phyloP scores from a whole-genome alignment of 2,329 filamentous ascomycete species.

The Rhinocladiella similis region DNA sequence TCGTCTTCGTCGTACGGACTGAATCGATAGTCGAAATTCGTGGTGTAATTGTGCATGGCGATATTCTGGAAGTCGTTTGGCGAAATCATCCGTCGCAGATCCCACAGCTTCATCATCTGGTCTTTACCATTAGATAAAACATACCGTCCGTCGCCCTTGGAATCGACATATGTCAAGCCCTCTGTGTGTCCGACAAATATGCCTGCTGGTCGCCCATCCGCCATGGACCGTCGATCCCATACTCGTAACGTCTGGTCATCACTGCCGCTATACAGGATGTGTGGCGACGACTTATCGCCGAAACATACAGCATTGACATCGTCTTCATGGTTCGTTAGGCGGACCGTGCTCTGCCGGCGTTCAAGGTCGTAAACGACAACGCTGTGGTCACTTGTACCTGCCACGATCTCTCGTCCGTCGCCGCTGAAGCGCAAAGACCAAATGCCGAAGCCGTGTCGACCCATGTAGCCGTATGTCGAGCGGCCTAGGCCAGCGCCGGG shows the following conservation, averaged over 20 bases:
- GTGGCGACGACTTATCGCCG: constrained; percentile 81
- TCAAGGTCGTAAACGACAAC: constrained; percentile 95
- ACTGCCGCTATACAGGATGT: constrained; percentile 93
- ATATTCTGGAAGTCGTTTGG: constrained; percentile 57
- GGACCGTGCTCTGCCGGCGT: constrained; percentile 70
- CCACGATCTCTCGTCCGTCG: constrained; percentile 86
- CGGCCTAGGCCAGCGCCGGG: constrained; percentile 16
- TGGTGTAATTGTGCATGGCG: constrained; percentile 54
- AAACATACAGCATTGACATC: constrained; percentile 98
- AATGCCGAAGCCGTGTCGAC: constrained; percentile 54
- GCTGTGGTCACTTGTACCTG: constrained; percentile 75
- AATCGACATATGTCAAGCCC: constrained; percentile 67
- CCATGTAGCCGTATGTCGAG: constrained; percentile 24
- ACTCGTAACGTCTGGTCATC: constrained; percentile 94
- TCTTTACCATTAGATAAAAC: constrained; percentile 94
- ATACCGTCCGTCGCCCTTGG: constrained; percentile 85
- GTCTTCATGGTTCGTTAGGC: constrained; percentile 74
- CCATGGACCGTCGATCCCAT: constrained; percentile 81
- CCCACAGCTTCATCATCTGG: constrained; percentile 97
- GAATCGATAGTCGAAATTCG: constrained; percentile 64
- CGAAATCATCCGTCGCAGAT: constrained; percentile 83
- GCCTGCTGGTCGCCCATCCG: constrained; percentile 61
- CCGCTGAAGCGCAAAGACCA: constrained; percentile 93
- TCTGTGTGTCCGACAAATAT: constrained; percentile 67
- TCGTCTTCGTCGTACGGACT: constrained; percentile 50